A percentile compares a stretch with the other conserved stretches of the same genome.
Conservation (phyloP, 306 rosid species). For the Alnus rubra region DNA sequence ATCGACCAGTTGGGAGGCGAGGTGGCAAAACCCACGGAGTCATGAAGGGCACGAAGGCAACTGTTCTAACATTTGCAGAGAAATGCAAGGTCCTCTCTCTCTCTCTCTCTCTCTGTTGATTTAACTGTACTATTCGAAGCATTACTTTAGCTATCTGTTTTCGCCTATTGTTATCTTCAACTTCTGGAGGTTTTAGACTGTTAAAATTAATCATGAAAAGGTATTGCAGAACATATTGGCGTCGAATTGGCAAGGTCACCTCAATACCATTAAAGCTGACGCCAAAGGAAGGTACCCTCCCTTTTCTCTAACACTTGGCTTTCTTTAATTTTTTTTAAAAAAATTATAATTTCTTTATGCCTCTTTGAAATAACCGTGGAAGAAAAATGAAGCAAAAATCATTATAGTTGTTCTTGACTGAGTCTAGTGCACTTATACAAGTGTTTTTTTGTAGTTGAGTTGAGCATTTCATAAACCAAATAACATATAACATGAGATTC, state of each 20-base stretch:
- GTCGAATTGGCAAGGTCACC: conserved; percentile 83
- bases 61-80: conserved; percentile 66
- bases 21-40: conserved; percentile 12
- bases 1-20: conserved; percentile 48
- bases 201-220: not conserved
- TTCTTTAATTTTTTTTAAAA: not conserved
- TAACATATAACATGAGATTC: not conserved
- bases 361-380: not conserved
- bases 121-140: not conserved
- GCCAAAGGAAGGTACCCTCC: conserved; percentile 78
- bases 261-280: conserved; percentile 81
- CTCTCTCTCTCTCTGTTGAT: conserved; percentile 18
- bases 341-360: not conserved
- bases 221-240: conserved; percentile 70
- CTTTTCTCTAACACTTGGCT: not conserved
- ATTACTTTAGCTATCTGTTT: not conserved
- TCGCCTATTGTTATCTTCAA: not conserved
- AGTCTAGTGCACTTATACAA: not conserved
- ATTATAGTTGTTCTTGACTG: not conserved
- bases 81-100: conserved; percentile 68
- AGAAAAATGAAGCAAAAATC: not conserved
- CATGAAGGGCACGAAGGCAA: conserved; percentile 56
- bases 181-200: conserved; percentile 1
- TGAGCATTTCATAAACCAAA: not conserved
- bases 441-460: not conserved